A percentile compares a stretch with the other conserved stretches of the same genome.
Conservation (phyloP, 2,329 filamentous ascomycete genomes). For the Phoma sp. region DNA sequence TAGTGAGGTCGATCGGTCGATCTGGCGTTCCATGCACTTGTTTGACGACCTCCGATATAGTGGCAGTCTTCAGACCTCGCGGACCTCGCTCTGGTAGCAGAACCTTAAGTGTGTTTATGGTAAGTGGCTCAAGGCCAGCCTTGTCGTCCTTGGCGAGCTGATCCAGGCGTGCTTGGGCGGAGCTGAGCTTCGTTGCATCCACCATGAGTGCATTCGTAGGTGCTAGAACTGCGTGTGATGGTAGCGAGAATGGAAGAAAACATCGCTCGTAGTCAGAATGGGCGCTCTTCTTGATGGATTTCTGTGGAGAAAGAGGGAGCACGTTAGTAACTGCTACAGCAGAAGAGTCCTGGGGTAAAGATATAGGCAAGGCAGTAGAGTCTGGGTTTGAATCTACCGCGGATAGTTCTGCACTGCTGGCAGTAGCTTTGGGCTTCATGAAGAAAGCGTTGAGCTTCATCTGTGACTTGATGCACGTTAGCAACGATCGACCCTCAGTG, state of each 20-base stretch:
- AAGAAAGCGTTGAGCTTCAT: slow-evolving; percentile 55
- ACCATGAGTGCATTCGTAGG: slow-evolving; percentile 50
- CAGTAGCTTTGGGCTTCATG: slow-evolving; percentile 47
- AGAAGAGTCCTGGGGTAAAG: slow-evolving; percentile 30
- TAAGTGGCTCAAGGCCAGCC: slow-evolving; percentile 20
- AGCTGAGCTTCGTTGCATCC: slow-evolving; percentile 35
- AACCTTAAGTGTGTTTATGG: slow-evolving; percentile 25
- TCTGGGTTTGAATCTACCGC: slow-evolving; percentile 43
- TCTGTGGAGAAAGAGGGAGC: slow-evolving; percentile 44
- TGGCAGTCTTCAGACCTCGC: slow-evolving; percentile 26
- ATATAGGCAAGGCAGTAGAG: slow-evolving; percentile 36
- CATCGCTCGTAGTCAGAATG: slow-evolving; percentile 60
- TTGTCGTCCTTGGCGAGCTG: slow-evolving; percentile 26
- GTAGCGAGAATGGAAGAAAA: slow-evolving; percentile 83
- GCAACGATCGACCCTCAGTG: slow-evolving; percentile 17
- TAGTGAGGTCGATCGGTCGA: slow-evolving; percentile 53
- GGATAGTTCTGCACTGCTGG: slow-evolving; percentile 33
- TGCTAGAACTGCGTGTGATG: slow-evolving; percentile 75
- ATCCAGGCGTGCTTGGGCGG: slow-evolving; percentile 38
- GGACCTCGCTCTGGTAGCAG: slow-evolving; percentile 20
- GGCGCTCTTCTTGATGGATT: slow-evolving; percentile 35
- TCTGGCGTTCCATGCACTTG: slow-evolving; percentile 50
- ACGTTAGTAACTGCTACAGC: slow-evolving; percentile 33
- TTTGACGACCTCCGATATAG: slow-evolving; percentile 51
- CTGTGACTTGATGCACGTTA: slow-evolving; percentile 44